A percentile compares a stretch with the other conserved stretches of the same genome.
Evolutionary conservation across 2,329 filamentous ascomycete species (phyloP).

Genomic region (Aspergillus sp.): DNA sequence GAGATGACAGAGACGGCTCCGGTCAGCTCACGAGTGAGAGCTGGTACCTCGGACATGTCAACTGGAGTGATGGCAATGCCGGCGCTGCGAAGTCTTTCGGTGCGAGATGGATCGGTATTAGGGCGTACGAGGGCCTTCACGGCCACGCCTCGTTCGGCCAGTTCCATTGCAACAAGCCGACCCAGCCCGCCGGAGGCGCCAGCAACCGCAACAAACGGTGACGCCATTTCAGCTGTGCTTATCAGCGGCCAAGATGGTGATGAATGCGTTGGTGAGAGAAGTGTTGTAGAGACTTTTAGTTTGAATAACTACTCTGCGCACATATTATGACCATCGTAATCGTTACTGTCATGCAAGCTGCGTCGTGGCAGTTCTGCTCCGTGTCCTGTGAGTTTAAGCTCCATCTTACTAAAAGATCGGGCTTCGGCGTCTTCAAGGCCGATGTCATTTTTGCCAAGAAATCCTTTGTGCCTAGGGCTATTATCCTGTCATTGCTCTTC

Average conservation of each 20-base stretch:
- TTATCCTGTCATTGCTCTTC: too few species aligned
- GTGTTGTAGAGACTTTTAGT: too few species aligned
- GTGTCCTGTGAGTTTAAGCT: too few species aligned
- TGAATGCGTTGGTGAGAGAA: too few species aligned
- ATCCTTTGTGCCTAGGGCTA: too few species aligned
- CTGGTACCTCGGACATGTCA: constrained; percentile 1
- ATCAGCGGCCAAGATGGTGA: not conserved
- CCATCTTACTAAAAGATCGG: too few species aligned
- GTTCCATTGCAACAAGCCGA: constrained; percentile 3
- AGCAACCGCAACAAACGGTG: constrained; percentile 8
- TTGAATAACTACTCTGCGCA: too few species aligned
- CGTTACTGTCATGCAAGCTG: too few species aligned
- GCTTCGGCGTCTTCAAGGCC: too few species aligned
- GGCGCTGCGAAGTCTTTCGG: constrained; percentile 3
- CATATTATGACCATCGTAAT: too few species aligned
- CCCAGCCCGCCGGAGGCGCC: constrained; percentile 7
- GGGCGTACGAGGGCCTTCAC: constrained; percentile 10
- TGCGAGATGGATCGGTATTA: constrained; percentile 6
- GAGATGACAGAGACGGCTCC: constrained; percentile 7
- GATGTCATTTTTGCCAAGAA: too few species aligned
- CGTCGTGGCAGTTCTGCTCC: too few species aligned
- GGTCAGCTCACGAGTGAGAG: constrained; percentile 5
- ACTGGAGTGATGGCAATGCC: constrained; percentile 4
- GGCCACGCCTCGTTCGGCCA: constrained; percentile 6
- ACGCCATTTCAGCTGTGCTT: not conserved